These are phyloP conservation scores for Hebeloma cylindrosporum DNA, from an alignment of 768 basidiomycete species.

Conservation along the genomic window DNA sequence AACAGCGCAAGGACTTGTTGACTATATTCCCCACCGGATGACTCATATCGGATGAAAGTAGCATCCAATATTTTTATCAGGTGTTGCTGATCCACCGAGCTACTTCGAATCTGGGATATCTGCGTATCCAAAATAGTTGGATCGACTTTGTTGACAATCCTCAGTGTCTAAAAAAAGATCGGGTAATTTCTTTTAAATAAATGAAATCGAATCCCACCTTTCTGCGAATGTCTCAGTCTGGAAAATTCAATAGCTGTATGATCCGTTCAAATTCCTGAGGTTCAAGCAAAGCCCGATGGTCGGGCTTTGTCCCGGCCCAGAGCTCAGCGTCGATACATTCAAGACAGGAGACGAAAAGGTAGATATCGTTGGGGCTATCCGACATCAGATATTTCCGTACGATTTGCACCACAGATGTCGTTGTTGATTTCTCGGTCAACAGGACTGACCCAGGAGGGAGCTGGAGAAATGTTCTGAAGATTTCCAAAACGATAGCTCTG, in stretches of 20 bases:
- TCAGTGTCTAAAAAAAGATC: constrained; percentile 50
- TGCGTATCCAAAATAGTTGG: constrained; percentile 48
- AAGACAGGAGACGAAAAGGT: constrained; percentile 67
- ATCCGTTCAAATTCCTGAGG: constrained; percentile 71
- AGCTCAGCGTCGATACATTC: constrained; percentile 52
- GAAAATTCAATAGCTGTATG: constrained; percentile 64
- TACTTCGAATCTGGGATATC: too few species aligned
- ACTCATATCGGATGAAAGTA: constrained; percentile 21
- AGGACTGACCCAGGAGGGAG: constrained; percentile 28
- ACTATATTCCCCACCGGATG: constrained; percentile 62
- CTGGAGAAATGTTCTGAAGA: constrained; percentile 36
- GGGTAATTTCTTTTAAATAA: background rate
- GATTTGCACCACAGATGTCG: constrained; percentile 38
- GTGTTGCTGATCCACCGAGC: too few species aligned
- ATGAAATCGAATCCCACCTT: constrained; percentile 55
- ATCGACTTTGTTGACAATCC: constrained; percentile 59
- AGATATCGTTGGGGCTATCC: constrained; percentile 56
- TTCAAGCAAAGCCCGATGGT: constrained; percentile 56
- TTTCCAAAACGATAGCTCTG: constrained; percentile 32
- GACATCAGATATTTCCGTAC: constrained; percentile 63
- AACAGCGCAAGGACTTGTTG: constrained; percentile 45
- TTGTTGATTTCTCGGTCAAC: constrained; percentile 24
- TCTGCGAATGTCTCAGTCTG: constrained; percentile 55
- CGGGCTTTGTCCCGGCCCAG: constrained; percentile 67
- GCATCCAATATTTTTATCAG: constrained; percentile 24